phyloP scores from a whole-genome alignment of 169 alveolate genomes.

The Plasmodium falciparum region DNA sequence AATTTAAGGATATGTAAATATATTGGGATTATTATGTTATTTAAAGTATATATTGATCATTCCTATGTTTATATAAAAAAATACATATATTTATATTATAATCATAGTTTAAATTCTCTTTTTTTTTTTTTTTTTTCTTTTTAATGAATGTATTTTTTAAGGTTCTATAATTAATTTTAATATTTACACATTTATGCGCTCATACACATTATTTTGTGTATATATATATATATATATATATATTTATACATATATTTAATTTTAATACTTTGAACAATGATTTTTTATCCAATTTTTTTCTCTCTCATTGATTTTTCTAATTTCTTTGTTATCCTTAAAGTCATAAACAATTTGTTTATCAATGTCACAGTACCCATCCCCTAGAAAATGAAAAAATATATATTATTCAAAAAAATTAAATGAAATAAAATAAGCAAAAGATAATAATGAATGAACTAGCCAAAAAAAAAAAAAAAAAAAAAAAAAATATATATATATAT shows the following conservation, averaged over 20 bases:
- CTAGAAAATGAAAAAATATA: not conserved
- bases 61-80: too few relatives aligned
- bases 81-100: too few relatives aligned
- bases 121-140: too few relatives aligned
- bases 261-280: constrained; percentile 50
- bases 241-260: not conserved
- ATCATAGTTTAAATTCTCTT: too few relatives aligned
- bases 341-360: constrained; percentile 34
- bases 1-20: too few relatives aligned
- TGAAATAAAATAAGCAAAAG: not conserved
- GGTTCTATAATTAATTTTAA: too few relatives aligned
- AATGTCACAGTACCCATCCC: constrained; percentile 65
- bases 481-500: not conserved
- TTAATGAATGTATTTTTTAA: too few relatives aligned
- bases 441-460: not conserved
- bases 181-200: too few relatives aligned
- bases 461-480: not conserved
- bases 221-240: not conserved
- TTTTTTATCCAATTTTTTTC: constrained; percentile 66
- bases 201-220: not conserved
- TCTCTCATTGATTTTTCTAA: constrained; percentile 44
- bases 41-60: too few relatives aligned
- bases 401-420: constrained; percentile 10
- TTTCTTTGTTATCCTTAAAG: constrained; percentile 25
- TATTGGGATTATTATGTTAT: too few relatives aligned